Conservation (phyloP, 2,329 filamentous ascomycete species). For the Falciphora oryzae region DNA sequence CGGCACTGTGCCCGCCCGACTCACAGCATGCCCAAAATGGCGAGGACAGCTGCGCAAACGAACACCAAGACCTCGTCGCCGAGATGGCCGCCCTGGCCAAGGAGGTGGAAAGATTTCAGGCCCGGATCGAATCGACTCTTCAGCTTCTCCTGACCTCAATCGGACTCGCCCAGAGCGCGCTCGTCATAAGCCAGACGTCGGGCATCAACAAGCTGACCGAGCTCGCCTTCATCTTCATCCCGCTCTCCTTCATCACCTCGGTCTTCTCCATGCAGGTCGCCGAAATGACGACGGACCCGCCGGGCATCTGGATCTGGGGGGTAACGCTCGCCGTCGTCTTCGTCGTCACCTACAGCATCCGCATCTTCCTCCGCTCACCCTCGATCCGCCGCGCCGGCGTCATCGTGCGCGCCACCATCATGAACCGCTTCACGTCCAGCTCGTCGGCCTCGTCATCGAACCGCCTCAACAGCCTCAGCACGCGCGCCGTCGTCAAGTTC, state of each 20-base stretch:
- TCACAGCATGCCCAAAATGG: too few species aligned
- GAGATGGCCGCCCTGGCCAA: not conserved
- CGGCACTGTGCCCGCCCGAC: not conserved
- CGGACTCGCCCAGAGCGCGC: not conserved
- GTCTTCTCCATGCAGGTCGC: slow-evolving; percentile 7
- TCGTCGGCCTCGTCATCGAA: not conserved
- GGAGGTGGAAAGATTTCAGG: not conserved
- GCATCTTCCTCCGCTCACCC: not conserved
- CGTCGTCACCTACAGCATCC: not conserved
- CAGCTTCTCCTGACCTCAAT: not conserved
- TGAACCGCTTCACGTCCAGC: not conserved
- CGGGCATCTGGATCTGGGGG: not conserved
- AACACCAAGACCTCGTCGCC: not conserved
- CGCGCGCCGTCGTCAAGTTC: not conserved
- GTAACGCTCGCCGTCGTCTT: not conserved
- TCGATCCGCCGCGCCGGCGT: not conserved
- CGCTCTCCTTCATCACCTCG: slow-evolving; percentile 7
- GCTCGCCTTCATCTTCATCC: slow-evolving; percentile 10
- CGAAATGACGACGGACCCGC: not conserved
- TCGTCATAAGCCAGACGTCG: not conserved
- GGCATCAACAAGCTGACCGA: slow-evolving; percentile 4
- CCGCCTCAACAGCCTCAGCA: not conserved
- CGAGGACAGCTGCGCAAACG: not conserved
- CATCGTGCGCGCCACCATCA: not conserved
- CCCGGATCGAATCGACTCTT: not conserved